Evolutionary conservation across 495 filamentous ascomycete genomes (phyloP), one percentile per base, ranked within the genome.

Genomic region (Ramalina intermedia): DNA sequence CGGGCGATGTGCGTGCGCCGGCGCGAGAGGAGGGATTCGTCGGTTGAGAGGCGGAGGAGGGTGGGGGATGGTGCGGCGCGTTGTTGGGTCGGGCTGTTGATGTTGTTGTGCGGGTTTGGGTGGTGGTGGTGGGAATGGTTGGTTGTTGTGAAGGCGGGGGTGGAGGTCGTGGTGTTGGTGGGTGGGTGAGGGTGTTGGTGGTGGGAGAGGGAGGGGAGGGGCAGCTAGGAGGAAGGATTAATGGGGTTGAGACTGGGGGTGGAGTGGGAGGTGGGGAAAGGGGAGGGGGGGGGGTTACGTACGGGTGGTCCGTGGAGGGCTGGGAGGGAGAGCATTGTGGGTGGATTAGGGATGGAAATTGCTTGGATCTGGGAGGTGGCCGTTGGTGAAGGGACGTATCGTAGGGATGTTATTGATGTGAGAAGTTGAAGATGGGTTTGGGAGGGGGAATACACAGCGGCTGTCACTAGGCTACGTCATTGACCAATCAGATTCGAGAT

Each of bases 241-340:
- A n/a, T n/a, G n/a, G n/a, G n/a, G n/a, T n/a, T n/a, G n/a, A n/a
- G n/a, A n/a, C n/a, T n/a, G 54, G 42, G 35, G 26, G 29, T 40
- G 23, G 64, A 77, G 21, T 38, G 37, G 40, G 21, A 26, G 66
- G 79, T 62, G 71, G 82, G 80, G 58, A 86, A 82, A 53, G 75
- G 79, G 26, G 16, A 84, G 71, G 29, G 44, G 26, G 35, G 36
- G 23, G 37, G 27, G 14, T n/a, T 20, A 23, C 24, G 26, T 21
- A 86, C 85, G 54, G 85, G 80, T 55, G 76, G 80, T 20, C 84
- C 82, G 36, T 74, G 71, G 50, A 89, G 71, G 53, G 78, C 74
- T 9, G 84, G 83, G n/a, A 89, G 74, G 35, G 79, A 71, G 58
- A 84, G 74, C 74, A 76, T 83, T 41, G 36, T 12, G 44, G 29